Conservation (phyloP, 2,329 filamentous ascomycete genomes). For the Sporothrix dimorphospora region DNA sequence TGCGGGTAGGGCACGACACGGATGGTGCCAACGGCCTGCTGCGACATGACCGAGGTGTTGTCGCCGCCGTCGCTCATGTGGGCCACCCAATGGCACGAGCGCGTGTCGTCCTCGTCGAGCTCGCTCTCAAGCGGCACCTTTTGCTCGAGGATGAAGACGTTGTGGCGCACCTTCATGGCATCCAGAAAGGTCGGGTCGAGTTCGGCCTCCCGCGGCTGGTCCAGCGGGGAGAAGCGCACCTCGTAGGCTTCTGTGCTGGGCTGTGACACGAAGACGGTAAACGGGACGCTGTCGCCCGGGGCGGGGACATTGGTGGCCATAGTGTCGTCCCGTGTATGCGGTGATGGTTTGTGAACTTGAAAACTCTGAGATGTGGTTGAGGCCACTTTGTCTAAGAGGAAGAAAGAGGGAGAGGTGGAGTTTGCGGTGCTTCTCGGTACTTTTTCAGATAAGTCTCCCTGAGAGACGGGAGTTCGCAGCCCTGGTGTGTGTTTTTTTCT, state of each 20-base stretch:
- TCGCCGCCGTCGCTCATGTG: constrained; percentile 61
- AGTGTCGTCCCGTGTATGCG: neutral
- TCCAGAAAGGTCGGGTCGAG: constrained; percentile 63
- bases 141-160: constrained; percentile 66
- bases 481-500: neutral
- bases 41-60: constrained; percentile 38
- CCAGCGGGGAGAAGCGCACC: constrained; percentile 41
- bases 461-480: neutral
- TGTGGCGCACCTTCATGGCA: constrained; percentile 64
- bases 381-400: neutral
- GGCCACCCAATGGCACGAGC: constrained; percentile 85
- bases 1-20: constrained; percentile 83
- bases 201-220: constrained; percentile 46
- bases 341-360: neutral
- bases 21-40: constrained; percentile 70
- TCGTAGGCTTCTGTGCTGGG: constrained; percentile 42
- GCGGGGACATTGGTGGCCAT: constrained; percentile 5
- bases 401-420: neutral
- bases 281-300: neutral
- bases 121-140: constrained; percentile 66
- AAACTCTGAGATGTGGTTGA: neutral
- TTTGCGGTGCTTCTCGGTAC: neutral
- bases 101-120: constrained; percentile 76
- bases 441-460: neutral
- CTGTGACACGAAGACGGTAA: constrained; percentile 16